These are phyloP conservation scores for Cucurbitaria berberidis DNA, from an alignment of 2,329 filamentous ascomycete species.

Conservation along the genomic window DNA sequence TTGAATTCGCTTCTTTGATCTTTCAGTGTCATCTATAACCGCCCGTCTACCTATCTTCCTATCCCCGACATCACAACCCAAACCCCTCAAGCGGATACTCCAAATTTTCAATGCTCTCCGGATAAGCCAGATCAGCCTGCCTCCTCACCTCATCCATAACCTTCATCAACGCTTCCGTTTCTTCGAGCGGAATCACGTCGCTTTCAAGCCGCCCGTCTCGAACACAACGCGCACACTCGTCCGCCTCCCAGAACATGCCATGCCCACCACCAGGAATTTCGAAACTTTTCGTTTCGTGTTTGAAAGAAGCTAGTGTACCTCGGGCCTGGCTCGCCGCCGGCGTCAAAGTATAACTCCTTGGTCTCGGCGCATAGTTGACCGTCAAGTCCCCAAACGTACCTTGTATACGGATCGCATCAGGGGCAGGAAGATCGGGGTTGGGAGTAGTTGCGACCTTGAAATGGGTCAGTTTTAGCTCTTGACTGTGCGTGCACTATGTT, in stretches of 20 bases:
- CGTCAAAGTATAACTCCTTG: conserved; percentile 68
- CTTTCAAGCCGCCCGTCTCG: conserved; percentile 74
- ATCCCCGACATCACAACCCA: conserved; percentile 18
- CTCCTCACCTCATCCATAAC: conserved; percentile 71
- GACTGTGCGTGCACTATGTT: too few species aligned
- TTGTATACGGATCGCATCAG: conserved; percentile 74
- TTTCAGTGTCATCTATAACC: too few species aligned
- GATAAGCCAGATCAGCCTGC: conserved; percentile 66
- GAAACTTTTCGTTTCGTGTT: conserved; percentile 41
- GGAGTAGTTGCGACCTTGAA: conserved; percentile 57
- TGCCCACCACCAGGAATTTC: conserved; percentile 64
- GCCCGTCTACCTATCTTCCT: too few species aligned
- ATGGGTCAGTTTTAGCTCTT: background rate
- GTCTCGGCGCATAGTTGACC: conserved; percentile 71
- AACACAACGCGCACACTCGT: conserved; percentile 78
- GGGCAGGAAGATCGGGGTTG: conserved; percentile 60
- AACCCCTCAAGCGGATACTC: conserved; percentile 33
- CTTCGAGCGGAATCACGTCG: conserved; percentile 64
- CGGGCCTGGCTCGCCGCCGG: conserved; percentile 47
- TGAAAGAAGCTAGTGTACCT: conserved; percentile 9
- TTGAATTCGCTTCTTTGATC: too few species aligned
- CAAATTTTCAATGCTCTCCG: conserved; percentile 66
- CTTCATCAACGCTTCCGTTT: conserved; percentile 84
- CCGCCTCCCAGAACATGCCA: conserved; percentile 88
- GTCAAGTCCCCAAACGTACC: conserved; percentile 82